Evolutionary conservation across 2,329 filamentous ascomycete genomes (phyloP).

Genomic region (Penicillium decumbens): DNA sequence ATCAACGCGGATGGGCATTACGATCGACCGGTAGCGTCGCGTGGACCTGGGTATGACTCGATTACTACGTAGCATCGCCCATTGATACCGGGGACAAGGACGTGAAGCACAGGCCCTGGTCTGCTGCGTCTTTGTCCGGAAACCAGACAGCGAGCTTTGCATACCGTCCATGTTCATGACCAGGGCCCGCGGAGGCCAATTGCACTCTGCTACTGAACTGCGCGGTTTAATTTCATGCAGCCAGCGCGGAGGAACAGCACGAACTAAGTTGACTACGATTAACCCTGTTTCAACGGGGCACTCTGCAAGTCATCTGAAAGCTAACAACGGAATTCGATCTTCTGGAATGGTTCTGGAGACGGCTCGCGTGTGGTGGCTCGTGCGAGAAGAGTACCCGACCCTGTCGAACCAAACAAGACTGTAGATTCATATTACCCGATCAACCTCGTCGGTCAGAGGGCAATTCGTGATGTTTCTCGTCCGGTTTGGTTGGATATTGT

Average conservation of each 20-base stretch:
- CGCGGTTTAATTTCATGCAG: slow-evolving; percentile 6
- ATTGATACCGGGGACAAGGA: slow-evolving; percentile 1
- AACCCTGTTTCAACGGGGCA: slow-evolving; percentile 1
- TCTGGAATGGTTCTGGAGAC: slow-evolving; percentile 21
- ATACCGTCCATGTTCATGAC: neutral
- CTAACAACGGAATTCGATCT: slow-evolving; percentile 14
- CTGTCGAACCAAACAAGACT: neutral
- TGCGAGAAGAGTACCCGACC: slow-evolving; percentile 1
- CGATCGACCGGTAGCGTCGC: neutral
- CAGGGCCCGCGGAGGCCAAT: neutral
- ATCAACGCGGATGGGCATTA: neutral
- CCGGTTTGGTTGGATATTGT: slow-evolving; percentile 16
- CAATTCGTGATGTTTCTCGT: neutral
- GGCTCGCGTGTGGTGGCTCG: slow-evolving; percentile 5
- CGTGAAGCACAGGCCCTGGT: slow-evolving; percentile 4
- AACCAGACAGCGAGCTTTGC: neutral
- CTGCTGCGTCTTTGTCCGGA: neutral
- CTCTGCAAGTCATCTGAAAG: slow-evolving; percentile 12
- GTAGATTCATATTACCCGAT: slow-evolving; percentile 7
- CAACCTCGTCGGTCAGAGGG: neutral
- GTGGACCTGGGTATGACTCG: neutral
- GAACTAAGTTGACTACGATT: slow-evolving; percentile 8
- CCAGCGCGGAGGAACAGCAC: slow-evolving; percentile 11
- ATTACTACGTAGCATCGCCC: slow-evolving; percentile 4
- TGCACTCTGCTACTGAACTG: neutral